phyloP scores from a whole-genome alignment of 768 basidiomycete species.

The Suillus weaverae region DNA sequence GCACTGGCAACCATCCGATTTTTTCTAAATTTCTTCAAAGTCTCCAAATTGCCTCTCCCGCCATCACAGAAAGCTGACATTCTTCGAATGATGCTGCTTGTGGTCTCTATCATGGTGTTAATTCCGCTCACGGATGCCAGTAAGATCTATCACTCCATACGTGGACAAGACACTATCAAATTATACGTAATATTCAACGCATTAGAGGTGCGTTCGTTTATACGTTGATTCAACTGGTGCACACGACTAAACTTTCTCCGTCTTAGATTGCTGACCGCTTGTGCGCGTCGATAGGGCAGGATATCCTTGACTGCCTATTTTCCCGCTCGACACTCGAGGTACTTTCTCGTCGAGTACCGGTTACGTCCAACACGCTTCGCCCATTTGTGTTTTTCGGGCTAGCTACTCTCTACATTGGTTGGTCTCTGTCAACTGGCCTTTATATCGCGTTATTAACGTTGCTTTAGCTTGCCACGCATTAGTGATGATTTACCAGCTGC shows the following conservation, averaged over 20 bases:
- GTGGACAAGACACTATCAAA: constrained; percentile 98
- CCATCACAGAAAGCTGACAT: constrained; percentile 93
- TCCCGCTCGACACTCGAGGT: constrained; percentile 86
- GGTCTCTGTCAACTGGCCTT: constrained; percentile 22
- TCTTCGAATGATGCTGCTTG: constrained; percentile 74
- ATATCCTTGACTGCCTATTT: constrained; percentile 94
- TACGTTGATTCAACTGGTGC: neutral
- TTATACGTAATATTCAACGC: constrained; percentile 99
- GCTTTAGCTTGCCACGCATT: constrained; percentile 78
- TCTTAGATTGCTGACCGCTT: constrained; percentile 88
- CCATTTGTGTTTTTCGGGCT: constrained; percentile 84
- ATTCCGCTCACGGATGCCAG: constrained; percentile 89
- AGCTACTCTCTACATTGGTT: constrained; percentile 81
- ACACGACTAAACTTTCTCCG: neutral
- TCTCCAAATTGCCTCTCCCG: constrained; percentile 59
- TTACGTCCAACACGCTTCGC: constrained; percentile 66
- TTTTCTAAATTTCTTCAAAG: constrained; percentile 47
- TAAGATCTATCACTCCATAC: constrained; percentile 96
- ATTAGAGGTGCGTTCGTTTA: constrained; percentile 71
- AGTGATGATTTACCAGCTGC: constrained; percentile 95
- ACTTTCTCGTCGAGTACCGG: constrained; percentile 59
- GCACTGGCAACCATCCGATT: constrained; percentile 61
- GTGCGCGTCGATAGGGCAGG: constrained; percentile 96
- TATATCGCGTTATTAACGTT: neutral
- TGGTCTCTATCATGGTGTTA: constrained; percentile 71